Base-by-base conservation (phyloP, 75 land plant genomes). In the Pinus tabuliformis region DNA sequence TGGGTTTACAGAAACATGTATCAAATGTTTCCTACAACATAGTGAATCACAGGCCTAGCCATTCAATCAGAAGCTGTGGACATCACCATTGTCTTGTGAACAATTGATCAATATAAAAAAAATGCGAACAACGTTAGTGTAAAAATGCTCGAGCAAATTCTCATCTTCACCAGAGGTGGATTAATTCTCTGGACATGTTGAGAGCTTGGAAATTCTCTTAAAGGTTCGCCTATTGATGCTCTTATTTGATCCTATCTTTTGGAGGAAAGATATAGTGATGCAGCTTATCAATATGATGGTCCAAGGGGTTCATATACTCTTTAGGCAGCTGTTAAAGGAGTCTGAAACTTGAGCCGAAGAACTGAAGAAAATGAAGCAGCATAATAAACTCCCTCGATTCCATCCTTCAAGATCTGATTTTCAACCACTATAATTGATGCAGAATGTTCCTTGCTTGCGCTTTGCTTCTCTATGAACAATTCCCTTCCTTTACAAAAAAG, bases 81-180 rank as follows among this genome's bases (percentile, higher is more conserved):
- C 1, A 9, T 49, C 54, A 49, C 54, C 12, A 2, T 2, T 11
- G 54, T 49, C 54, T 49, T 11, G 54, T 2, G 54, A 49, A 49
- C 54, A 49, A 49, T 49, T 11, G 13, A 49, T 49, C 54, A 0
- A 49, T 49, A 9, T 49, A 49, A 9, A 49, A 49, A 49, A 49
- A 9, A 49, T 49, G 9, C 3, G 12, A 11, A 49, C 54, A 49
- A 26, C 2, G 9, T 49, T 49, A 45, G 52, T 45, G 13, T 11
- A 54, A 73, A 52, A 73, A 97, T 97, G 99, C 88, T 97, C 76
- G 99, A 97, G 82, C 95, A 0, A 97, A 80, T 80, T 97, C 85
- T 97, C 70, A 95, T 97, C 77, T 97, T 97, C 81, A 97, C 99
- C 0, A 81, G 99, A 17, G 99, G 99, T 15, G 99, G 98, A 5